phyloP scores from a whole-genome alignment of 2,329 filamentous ascomycete species.

The Apiospora aurea region DNA sequence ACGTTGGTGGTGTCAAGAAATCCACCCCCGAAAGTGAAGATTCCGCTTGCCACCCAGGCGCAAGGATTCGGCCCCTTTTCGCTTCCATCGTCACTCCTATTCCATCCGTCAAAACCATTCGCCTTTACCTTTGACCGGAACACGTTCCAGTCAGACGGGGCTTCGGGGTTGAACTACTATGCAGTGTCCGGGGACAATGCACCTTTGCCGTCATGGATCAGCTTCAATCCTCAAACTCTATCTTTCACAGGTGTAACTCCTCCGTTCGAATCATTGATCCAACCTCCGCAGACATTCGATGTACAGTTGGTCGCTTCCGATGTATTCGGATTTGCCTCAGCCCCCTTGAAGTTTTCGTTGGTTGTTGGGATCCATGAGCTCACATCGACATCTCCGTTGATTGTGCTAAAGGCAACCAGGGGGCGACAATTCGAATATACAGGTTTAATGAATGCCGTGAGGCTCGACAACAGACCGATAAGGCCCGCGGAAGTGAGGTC shows the following conservation, averaged over 20 bases:
- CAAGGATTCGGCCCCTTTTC: slow-evolving; percentile 64
- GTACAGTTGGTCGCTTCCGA: slow-evolving; percentile 81
- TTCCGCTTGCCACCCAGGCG: slow-evolving; percentile 66
- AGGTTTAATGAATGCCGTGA: slow-evolving; percentile 58
- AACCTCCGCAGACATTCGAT: slow-evolving; percentile 73
- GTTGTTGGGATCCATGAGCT: slow-evolving; percentile 75
- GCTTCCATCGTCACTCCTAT: slow-evolving; percentile 64
- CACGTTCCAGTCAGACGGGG: slow-evolving; percentile 67
- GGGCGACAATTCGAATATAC: slow-evolving; percentile 61
- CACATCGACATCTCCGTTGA: slow-evolving; percentile 63
- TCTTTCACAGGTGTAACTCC: slow-evolving; percentile 77
- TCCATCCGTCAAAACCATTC: slow-evolving; percentile 61
- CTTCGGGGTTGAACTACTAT: slow-evolving; percentile 71
- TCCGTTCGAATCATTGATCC: slow-evolving; percentile 64
- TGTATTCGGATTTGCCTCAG: slow-evolving; percentile 76
- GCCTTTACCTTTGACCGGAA: slow-evolving; percentile 59
- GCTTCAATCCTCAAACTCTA: slow-evolving; percentile 70
- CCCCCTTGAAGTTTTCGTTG: slow-evolving; percentile 71
- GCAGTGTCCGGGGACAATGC: slow-evolving; percentile 78
- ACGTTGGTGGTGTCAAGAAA: slow-evolving; percentile 74
- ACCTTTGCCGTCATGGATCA: slow-evolving; percentile 85
- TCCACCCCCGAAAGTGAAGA: slow-evolving; percentile 58
- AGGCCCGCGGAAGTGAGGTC: slow-evolving; percentile 56
- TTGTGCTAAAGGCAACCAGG: slow-evolving; percentile 64
- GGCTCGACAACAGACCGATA: slow-evolving; percentile 63